Percentiles rank a stretch among this genome's conserved stretches.
Evolutionary conservation across 2,329 filamentous ascomycete genomes (phyloP).

Genomic region (Pestalotiopsis sp.): DNA sequence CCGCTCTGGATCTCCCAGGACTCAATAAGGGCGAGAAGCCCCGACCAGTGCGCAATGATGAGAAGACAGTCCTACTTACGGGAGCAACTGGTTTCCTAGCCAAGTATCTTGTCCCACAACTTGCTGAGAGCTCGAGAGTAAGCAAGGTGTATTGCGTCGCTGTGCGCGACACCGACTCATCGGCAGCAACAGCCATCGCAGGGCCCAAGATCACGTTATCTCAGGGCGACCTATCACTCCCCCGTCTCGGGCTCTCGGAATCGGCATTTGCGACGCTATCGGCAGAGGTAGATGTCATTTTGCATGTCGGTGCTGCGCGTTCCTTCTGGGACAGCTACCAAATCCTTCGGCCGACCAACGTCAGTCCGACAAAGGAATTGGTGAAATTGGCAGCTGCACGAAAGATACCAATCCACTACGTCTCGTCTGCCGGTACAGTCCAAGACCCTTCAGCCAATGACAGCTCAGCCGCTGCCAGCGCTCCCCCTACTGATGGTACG

Average conservation of each 20-base stretch:
- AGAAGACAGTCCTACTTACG: constrained; percentile 34
- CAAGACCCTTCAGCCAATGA: background rate
- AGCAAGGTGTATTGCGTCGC: constrained; percentile 46
- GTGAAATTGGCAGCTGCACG: constrained; percentile 16
- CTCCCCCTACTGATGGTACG: constrained; percentile 23
- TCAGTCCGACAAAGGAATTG: constrained; percentile 33
- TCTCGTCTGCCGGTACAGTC: background rate
- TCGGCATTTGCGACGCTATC: constrained; percentile 30
- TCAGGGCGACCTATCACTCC: constrained; percentile 37
- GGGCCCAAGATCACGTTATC: constrained; percentile 34
- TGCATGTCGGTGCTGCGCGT: constrained; percentile 49
- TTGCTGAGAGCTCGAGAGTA: constrained; percentile 36
- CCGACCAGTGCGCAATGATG: background rate
- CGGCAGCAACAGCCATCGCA: background rate
- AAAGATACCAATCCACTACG: background rate
- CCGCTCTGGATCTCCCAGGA: background rate
- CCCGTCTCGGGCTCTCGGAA: constrained; percentile 41
- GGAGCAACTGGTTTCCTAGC: constrained; percentile 45
- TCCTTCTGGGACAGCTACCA: constrained; percentile 35
- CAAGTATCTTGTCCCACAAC: constrained; percentile 35
- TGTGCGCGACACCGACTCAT: constrained; percentile 23
- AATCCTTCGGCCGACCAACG: constrained; percentile 29
- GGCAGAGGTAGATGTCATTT: constrained; percentile 44
- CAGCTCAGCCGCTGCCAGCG: background rate
- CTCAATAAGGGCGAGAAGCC: too few species aligned